These are phyloP conservation scores for Plasmodium chabaudi DNA, from an alignment of 169 alveolate genomes.

Conservation along the genomic window DNA sequence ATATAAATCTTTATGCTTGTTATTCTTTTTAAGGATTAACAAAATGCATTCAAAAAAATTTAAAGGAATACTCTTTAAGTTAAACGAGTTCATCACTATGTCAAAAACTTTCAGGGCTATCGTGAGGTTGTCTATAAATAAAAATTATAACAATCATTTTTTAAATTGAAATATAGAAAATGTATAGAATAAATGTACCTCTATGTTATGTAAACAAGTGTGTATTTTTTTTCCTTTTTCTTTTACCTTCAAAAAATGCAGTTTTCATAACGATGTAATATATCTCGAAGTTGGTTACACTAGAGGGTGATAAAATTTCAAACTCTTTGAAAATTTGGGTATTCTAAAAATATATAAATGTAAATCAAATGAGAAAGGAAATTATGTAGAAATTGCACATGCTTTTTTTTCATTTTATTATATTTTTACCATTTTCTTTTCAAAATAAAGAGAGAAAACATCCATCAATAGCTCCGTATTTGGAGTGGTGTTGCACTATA, in stretches of 20 bases:
- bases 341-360: conserved; percentile 43
- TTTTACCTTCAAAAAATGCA: conserved; percentile 69
- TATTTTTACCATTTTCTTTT: conserved; percentile 48
- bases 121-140: conserved; percentile 53
- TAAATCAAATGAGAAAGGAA: background rate
- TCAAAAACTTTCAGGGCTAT: conserved; percentile 55
- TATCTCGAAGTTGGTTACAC: conserved; percentile 35
- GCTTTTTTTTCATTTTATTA: conserved; percentile 4
- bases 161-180: too few relatives aligned
- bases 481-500: conserved; percentile 31
- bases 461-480: conserved; percentile 63
- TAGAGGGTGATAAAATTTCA: conserved; percentile 41
- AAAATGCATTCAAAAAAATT: conserved; percentile 68
- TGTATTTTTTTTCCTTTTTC: conserved; percentile 2
- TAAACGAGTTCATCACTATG: conserved; percentile 38
- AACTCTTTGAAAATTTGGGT: conserved; percentile 61
- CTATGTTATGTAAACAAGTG: background rate
- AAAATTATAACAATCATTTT: background rate
- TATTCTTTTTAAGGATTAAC: conserved; percentile 47
- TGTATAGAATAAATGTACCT: too few relatives aligned
- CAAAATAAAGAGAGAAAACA: conserved; percentile 48
- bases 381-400: background rate
- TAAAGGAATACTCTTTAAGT: conserved; percentile 56
- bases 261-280: conserved; percentile 73
- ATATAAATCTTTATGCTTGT: conserved; percentile 41